phyloP scores from a whole-genome alignment of 768 basidiomycete species.

The Tricholoma terreum region DNA sequence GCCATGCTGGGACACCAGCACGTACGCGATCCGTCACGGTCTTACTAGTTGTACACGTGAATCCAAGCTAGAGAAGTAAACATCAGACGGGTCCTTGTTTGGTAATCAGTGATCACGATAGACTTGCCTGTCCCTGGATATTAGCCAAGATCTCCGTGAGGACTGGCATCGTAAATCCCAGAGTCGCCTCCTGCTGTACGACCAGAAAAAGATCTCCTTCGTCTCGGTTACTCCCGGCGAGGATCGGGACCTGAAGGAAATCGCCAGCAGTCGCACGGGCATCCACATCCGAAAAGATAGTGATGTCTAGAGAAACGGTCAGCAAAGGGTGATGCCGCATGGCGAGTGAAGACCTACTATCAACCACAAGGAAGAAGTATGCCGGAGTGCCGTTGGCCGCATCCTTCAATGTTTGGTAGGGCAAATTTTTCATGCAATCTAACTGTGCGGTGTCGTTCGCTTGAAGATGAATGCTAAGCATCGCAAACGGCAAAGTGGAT shows the following conservation, averaged over 20 bases:
- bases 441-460: conserved; percentile 21
- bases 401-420: conserved; percentile 24
- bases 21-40: conserved; percentile 4
- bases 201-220: conserved; percentile 15
- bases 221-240: conserved; percentile 25
- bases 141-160: conserved; percentile 7
- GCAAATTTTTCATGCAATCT: conserved; percentile 31
- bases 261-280: conserved; percentile 10
- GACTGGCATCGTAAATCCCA: conserved; percentile 5
- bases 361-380: conserved; percentile 24
- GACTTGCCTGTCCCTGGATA: conserved; percentile 4
- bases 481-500: neutral
- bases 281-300: conserved; percentile 28
- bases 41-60: conserved; percentile 10
- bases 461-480: conserved; percentile 2
- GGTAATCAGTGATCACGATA: neutral
- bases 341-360: conserved; percentile 19
- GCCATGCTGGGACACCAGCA: conserved; percentile 14
- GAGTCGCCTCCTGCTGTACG: neutral
- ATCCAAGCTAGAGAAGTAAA: conserved; percentile 4
- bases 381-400: conserved; percentile 24
- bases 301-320: conserved; percentile 20
- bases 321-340: neutral
- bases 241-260: conserved; percentile 10
- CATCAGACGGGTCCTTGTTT: neutral